phyloP scores from a whole-genome alignment of 495 filamentous ascomycete genomes.

The Acidiella bohemica region DNA sequence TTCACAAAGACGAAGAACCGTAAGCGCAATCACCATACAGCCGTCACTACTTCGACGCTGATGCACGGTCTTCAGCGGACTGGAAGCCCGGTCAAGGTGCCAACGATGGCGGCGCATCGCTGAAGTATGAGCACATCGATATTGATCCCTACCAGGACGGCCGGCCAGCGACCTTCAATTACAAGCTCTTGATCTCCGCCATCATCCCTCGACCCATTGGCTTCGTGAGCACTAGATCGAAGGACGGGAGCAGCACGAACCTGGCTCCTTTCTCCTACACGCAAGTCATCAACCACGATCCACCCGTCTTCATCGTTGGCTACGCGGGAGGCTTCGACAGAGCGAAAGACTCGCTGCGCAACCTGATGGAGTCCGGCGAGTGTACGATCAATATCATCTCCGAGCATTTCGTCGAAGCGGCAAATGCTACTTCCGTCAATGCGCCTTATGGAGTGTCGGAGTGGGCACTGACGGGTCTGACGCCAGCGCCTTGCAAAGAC shows the following conservation, averaged over 20 bases:
- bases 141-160: conserved; percentile 72
- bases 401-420: conserved; percentile 77
- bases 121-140: conserved; percentile 51
- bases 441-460: conserved; percentile 67
- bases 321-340: conserved; percentile 37
- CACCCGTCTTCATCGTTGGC: conserved; percentile 76
- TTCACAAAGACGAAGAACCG: conserved; percentile 59
- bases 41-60: too few species aligned
- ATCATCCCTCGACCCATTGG: conserved; percentile 73
- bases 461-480: conserved; percentile 68
- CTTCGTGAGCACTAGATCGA: conserved; percentile 45
- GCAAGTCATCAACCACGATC: conserved; percentile 73
- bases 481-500: conserved; percentile 48
- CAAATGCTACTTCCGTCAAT: conserved; percentile 66
- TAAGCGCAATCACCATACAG: too few species aligned
- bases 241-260: conserved; percentile 51
- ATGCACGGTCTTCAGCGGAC: too few species aligned
- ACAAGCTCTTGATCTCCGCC: conserved; percentile 81
- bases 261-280: conserved; percentile 82
- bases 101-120: conserved; percentile 44
- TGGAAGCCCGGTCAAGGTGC: conserved; percentile 73
- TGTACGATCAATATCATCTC: conserved; percentile 69
- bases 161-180: conserved; percentile 58
- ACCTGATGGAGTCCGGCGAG: conserved; percentile 51
- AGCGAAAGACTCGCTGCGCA: conserved; percentile 64